Percentiles rank a stretch among this genome's conserved stretches.
phyloP scores from a whole-genome alignment of 306 rosid genomes.

The Castanopsis chinensis region DNA sequence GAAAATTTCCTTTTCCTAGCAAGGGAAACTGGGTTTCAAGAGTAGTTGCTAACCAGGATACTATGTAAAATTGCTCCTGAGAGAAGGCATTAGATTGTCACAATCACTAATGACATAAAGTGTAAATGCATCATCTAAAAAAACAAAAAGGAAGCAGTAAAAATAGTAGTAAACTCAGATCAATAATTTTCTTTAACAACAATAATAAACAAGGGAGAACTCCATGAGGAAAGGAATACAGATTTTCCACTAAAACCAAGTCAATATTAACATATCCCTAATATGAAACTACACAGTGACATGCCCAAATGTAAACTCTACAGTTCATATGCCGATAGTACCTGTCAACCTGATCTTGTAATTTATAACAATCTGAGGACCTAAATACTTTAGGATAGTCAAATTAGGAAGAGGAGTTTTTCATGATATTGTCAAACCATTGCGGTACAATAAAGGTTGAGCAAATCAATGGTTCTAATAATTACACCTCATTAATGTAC shows the following conservation, averaged over 20 bases:
- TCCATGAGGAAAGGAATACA: neutral
- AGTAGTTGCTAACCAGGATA: neutral
- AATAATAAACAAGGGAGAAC: neutral
- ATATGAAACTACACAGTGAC: neutral
- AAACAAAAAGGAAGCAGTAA: neutral
- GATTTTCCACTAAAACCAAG: neutral
- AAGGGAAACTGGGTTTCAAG: neutral
- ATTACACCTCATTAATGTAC: neutral
- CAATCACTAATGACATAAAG: neutral
- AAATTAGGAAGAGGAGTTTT: neutral
- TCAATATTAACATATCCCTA: neutral
- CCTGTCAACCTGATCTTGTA: neutral
- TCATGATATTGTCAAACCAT: neutral
- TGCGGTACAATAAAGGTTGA: neutral
- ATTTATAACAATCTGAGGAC: neutral
- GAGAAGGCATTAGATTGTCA: neutral
- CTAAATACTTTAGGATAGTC: neutral
- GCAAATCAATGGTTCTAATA: neutral
- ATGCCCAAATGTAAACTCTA: neutral
- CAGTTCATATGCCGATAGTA: neutral
- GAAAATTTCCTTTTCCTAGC: neutral
- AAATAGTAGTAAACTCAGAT: neutral
- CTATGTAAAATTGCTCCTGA: neutral
- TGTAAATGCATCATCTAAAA: neutral
- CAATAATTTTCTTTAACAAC: neutral